phyloP scores from a whole-genome alignment of 768 basidiomycete species.

The Collybia sp. region DNA sequence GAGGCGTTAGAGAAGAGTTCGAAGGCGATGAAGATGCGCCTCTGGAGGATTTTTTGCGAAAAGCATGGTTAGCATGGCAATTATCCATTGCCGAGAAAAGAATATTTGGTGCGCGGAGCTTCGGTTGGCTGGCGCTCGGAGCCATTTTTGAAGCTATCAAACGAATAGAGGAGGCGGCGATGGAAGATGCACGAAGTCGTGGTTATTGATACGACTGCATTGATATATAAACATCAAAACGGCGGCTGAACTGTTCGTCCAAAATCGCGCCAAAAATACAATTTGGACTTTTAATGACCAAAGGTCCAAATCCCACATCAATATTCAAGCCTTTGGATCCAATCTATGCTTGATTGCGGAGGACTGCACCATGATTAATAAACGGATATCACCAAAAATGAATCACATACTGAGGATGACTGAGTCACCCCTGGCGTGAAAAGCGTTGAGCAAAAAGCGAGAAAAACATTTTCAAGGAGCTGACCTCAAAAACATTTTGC shows the following conservation, averaged over 20 bases:
- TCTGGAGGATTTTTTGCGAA: conserved; percentile 33
- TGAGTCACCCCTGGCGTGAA: conserved; percentile 76
- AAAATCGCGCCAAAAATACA: background rate
- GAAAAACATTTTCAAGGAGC: conserved; percentile 14
- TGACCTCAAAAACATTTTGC: conserved; percentile 96
- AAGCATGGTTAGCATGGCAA: conserved; percentile 55
- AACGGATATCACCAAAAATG: conserved; percentile 11
- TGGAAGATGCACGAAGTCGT: conserved; percentile 12
- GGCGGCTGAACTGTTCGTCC: conserved; percentile 1
- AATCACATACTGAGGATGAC: conserved; percentile 85
- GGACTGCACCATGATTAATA: conserved; percentile 39
- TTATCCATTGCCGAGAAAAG: conserved; percentile 30
- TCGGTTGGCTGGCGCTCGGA: conserved; percentile 56
- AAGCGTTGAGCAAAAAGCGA: conserved; percentile 3
- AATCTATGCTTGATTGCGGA: conserved; percentile 66
- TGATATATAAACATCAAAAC: background rate
- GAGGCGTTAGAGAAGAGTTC: conserved; percentile 44
- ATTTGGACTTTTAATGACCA: no score
- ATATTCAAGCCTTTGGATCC: background rate
- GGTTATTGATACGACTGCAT: conserved; percentile 9
- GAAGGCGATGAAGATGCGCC: conserved; percentile 40
- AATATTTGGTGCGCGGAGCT: conserved; percentile 55
- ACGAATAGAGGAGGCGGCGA: conserved; percentile 35
- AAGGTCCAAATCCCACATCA: background rate
- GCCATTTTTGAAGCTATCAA: conserved; percentile 50